These are phyloP conservation scores for Lyophyllum semitale DNA, from an alignment of 768 basidiomycete species.

Conservation along the genomic window DNA sequence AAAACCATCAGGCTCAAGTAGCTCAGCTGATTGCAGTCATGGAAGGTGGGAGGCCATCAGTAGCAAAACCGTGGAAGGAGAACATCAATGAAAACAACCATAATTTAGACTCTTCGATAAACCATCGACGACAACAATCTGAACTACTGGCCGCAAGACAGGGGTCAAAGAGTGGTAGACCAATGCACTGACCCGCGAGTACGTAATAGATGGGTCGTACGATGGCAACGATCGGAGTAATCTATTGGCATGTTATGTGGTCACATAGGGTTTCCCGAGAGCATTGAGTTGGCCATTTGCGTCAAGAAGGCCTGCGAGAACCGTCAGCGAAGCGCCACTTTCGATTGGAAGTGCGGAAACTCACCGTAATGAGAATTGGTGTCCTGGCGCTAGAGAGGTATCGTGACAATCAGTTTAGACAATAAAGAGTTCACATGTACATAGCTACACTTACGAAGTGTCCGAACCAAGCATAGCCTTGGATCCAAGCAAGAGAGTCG, in stretches of 20 bases:
- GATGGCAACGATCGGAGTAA: no score
- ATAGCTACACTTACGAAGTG: slow-evolving; percentile 19
- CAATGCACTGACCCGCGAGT: neutral
- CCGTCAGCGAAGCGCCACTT: neutral
- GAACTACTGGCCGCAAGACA: neutral
- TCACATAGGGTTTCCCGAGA: slow-evolving; percentile 20
- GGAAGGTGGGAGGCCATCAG: slow-evolving; percentile 10
- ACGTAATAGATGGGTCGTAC: neutral
- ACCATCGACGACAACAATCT: slow-evolving; percentile 3
- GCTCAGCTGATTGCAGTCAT: slow-evolving; percentile 9
- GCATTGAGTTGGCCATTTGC: slow-evolving; percentile 22
- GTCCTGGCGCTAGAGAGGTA: slow-evolving; percentile 19
- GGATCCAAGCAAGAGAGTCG: slow-evolving; percentile 42
- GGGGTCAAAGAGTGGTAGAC: neutral
- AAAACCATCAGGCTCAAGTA: slow-evolving; percentile 10
- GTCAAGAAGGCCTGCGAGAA: slow-evolving; percentile 18
- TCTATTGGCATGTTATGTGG: neutral
- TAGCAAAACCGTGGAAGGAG: neutral
- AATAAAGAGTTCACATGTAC: neutral
- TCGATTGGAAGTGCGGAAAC: neutral
- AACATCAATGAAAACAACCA: slow-evolving; percentile 1
- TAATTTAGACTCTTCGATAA: slow-evolving; percentile 8
- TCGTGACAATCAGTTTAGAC: neutral
- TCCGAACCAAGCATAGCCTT: slow-evolving; percentile 55
- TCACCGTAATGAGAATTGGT: slow-evolving; percentile 22